Conservation (phyloP, 495 filamentous ascomycete genomes). For the Sporormia fimetaria region DNA sequence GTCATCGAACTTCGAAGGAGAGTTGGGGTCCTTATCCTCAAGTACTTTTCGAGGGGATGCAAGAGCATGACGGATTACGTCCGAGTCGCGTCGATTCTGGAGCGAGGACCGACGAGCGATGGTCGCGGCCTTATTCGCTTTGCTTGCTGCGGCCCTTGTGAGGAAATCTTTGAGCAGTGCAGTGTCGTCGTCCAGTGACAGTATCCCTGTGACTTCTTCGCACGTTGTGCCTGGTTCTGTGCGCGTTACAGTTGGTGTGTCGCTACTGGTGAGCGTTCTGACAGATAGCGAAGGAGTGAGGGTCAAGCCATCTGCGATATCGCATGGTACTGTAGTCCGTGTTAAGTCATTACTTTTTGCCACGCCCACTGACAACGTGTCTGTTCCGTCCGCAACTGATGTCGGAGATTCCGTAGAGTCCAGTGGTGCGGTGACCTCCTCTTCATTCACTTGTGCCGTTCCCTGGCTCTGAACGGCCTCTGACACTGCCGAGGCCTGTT, state of each 20-base stretch:
- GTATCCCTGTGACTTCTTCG: slow-evolving; percentile 16
- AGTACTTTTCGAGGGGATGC: slow-evolving; percentile 39
- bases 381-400: too few relatives aligned
- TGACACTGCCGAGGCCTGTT: too few relatives aligned
- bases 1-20: slow-evolving; percentile 34
- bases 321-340: too few relatives aligned
- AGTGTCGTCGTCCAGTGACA: slow-evolving; percentile 42
- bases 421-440: not conserved
- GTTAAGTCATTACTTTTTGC: too few relatives aligned
- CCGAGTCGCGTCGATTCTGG: slow-evolving; percentile 33
- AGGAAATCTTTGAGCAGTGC: slow-evolving; percentile 51
- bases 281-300: slow-evolving; percentile 1
- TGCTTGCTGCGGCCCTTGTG: slow-evolving; percentile 48
- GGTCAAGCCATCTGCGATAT: slow-evolving; percentile 21
- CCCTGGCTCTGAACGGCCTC: not conserved
- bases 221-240: slow-evolving; percentile 3
- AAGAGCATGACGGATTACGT: slow-evolving; percentile 30
- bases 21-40: slow-evolving; percentile 44
- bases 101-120: slow-evolving; percentile 28
- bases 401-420: not conserved
- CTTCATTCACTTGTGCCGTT: not conserved
- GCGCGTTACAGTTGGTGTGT: too few relatives aligned
- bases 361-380: too few relatives aligned
- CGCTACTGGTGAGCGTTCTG: too few relatives aligned
- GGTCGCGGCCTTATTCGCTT: slow-evolving; percentile 40